Conservation (phyloP, 495 filamentous ascomycete genomes). For the Aspergillus ostianus region DNA sequence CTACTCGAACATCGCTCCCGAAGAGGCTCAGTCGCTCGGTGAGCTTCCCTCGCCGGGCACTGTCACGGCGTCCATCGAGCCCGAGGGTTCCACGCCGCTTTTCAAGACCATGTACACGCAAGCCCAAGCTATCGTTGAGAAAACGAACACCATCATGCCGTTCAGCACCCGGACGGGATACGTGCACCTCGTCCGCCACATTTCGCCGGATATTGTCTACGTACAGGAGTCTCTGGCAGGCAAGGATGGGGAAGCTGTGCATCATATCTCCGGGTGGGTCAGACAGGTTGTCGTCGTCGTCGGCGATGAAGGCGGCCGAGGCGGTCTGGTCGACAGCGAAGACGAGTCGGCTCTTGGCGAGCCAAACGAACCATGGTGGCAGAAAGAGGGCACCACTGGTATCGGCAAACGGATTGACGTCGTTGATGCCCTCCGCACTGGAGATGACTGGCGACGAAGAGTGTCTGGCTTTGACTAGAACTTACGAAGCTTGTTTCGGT, state of each 20-base stretch:
- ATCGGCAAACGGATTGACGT: slow-evolving; percentile 83
- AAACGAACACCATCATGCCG: slow-evolving; percentile 79
- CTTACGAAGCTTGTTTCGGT: slow-evolving; percentile 27
- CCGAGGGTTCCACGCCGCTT: slow-evolving; percentile 45
- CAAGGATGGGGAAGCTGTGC: slow-evolving; percentile 64
- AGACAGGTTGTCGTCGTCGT: slow-evolving; percentile 81
- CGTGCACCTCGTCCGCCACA: slow-evolving; percentile 78
- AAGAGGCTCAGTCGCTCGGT: slow-evolving; percentile 63
- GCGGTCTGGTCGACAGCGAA: slow-evolving; percentile 86
- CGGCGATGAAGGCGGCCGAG: slow-evolving; percentile 78
- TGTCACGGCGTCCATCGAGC: slow-evolving; percentile 30
- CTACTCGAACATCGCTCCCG: slow-evolving; percentile 80
- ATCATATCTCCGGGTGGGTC: slow-evolving; percentile 78
- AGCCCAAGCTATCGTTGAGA: slow-evolving; percentile 72
- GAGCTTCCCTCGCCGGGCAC: slow-evolving; percentile 50
- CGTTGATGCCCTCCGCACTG: slow-evolving; percentile 71
- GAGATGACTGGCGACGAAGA: slow-evolving; percentile 80
- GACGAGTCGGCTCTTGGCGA: slow-evolving; percentile 65
- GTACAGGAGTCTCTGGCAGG: slow-evolving; percentile 77
- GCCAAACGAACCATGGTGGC: slow-evolving; percentile 73
- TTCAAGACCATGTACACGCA: slow-evolving; percentile 77
- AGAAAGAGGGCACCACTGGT: slow-evolving; percentile 74
- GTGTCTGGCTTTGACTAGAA: slow-evolving; percentile 68
- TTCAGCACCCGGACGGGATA: slow-evolving; percentile 78
- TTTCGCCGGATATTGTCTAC: slow-evolving; percentile 80